Conservation (phyloP, 75 land plant species). For the Pseudotsuga menziesii region DNA sequence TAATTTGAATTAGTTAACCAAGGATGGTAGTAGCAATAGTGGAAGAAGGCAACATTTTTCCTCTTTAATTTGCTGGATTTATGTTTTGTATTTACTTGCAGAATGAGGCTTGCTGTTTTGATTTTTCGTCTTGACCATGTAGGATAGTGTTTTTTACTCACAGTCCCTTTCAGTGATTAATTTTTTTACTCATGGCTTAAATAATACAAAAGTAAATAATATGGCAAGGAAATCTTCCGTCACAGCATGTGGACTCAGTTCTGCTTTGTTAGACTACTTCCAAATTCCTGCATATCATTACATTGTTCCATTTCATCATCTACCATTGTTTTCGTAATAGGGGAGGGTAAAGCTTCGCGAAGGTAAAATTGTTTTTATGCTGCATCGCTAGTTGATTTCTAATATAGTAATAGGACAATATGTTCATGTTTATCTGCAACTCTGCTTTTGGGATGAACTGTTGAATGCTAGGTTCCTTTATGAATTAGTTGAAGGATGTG, state of each 20-base stretch:
- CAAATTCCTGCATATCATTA: background rate
- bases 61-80: background rate
- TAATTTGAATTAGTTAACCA: background rate
- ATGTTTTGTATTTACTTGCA: background rate
- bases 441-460: background rate
- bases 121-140: no score
- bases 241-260: background rate
- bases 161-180: no score
- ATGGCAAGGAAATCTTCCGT: background rate
- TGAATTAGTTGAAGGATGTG: background rate
- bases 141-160: no score
- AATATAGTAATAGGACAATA: background rate
- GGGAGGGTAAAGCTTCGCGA: background rate
- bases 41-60: background rate
- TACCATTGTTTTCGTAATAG: background rate
- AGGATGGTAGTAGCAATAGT: background rate
- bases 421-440: background rate
- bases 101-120: background rate
- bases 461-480: background rate
- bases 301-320: background rate
- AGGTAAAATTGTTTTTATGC: background rate
- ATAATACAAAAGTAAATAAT: no score
- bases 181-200: no score
- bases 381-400: background rate
- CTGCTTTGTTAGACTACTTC: background rate